Evolutionary conservation across 2,329 filamentous ascomycete species (phyloP), one percentile per base, ranked within the genome.

Genomic region (Penicillium sp.): DNA sequence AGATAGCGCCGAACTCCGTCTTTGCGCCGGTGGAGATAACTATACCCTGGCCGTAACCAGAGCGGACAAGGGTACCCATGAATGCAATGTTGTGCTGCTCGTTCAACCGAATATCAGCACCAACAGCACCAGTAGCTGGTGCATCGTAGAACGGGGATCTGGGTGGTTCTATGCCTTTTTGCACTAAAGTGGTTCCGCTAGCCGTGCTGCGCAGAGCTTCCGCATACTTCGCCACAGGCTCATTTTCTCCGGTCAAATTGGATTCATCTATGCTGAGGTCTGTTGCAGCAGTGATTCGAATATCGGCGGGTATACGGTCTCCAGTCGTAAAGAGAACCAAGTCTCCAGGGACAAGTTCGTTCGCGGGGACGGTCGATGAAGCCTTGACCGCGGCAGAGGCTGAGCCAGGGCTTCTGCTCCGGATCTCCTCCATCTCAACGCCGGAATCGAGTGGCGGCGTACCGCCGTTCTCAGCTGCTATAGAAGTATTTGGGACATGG

Each of bases 1-100:
- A 95, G 60, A 99, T 99, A 41, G 89, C 92, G 35, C 93, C 93
- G 70, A 99, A 97, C 63, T 97, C 90, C 0, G 95, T 99, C 51
- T 88, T 83, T 28, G 88, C 87, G 47, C 95, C 95, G 6, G 93
- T 99, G 8, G 91, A 90, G 67, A 96, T 95, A n/a, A 99, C 93
- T 58, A 99, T 86, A 36, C 93, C 93, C 68, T 95, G 91, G 0
- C 93, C 93, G 64, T 99, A 87, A 10, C 93, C 93, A 30, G 92
- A 96, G 58, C 92, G 89, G 29, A 99, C 90, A 57, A 99, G 72
- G 2, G 93, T 99, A 25, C 93, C 93, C 91, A 99, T 97, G 69
- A 96, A 97, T 2, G 91, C 93, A 67, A 99, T 91, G 63, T 99
- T 97, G 62, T 87, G 88, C 60, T 86, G 82, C 46, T 87, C 86